These are phyloP conservation scores for Didymosphaeria variabile DNA, from an alignment of 2,329 filamentous ascomycete species.

Conservation along the genomic window DNA sequence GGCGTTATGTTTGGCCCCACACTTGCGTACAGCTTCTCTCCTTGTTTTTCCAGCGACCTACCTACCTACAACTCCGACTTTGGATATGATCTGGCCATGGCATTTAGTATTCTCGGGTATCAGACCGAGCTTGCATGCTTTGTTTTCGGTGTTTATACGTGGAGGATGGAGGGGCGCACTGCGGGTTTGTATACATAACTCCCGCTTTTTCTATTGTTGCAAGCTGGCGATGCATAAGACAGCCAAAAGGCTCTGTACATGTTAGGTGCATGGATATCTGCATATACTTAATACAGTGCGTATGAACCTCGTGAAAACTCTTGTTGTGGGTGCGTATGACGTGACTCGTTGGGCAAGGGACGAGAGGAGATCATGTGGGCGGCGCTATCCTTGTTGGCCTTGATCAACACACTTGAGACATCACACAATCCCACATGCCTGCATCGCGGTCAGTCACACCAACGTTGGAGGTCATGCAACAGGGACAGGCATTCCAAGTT, in stretches of 20 bases:
- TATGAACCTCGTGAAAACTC: neutral
- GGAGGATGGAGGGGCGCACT: neutral
- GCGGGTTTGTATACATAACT: constrained; percentile 14
- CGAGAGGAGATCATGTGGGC: neutral
- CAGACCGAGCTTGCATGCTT: neutral
- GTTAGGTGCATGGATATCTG: constrained; percentile 7
- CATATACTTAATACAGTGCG: constrained; percentile 11
- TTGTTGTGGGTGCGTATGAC: neutral
- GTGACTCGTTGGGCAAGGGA: neutral
- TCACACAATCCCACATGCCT: too few relatives aligned
- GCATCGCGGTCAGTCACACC: too few relatives aligned
- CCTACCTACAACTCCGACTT: neutral
- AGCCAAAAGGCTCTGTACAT: constrained; percentile 5
- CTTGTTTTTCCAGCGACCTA: constrained; percentile 10
- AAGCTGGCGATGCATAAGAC: neutral
- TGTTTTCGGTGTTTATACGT: constrained; percentile 3
- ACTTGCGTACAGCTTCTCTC: neutral
- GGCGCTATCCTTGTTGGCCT: neutral
- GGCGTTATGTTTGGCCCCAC: constrained; percentile 7
- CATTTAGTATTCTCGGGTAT: neutral
- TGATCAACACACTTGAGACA: neutral
- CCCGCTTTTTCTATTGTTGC: constrained; percentile 4
- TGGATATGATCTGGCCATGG: neutral
- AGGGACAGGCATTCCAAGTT: too few relatives aligned
- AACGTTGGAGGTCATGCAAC: too few relatives aligned